phyloP scores from a whole-genome alignment of 257 asterid species.

The Solanum chiquidenum region DNA sequence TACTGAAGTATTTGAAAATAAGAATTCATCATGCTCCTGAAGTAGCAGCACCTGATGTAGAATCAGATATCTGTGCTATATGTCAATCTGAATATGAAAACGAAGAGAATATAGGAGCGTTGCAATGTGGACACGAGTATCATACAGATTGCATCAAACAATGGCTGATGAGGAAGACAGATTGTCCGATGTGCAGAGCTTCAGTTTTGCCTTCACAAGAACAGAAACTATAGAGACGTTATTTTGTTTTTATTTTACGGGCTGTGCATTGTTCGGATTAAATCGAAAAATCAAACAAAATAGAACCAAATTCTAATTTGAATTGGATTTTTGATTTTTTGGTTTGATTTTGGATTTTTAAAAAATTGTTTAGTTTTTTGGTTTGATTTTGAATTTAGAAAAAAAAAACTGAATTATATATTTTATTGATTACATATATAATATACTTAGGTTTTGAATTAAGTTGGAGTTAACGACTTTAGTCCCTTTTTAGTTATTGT shows the following conservation, averaged over 20 bases:
- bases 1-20: not conserved
- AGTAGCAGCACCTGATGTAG: not conserved
- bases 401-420: too few relatives aligned
- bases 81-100: not conserved
- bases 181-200: slow-evolving; percentile 2
- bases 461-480: too few relatives aligned
- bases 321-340: not conserved
- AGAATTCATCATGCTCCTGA: not conserved
- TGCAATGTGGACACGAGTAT: not conserved
- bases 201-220: not conserved
- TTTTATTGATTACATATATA: too few relatives aligned
- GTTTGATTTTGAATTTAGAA: not conserved
- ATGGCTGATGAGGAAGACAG: not conserved
- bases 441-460: too few relatives aligned
- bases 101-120: not conserved
- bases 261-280: too few relatives aligned
- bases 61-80: not conserved
- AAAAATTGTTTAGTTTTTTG: not conserved
- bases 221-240: not conserved
- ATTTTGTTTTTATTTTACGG: not conserved
- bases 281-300: too few relatives aligned
- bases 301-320: too few relatives aligned
- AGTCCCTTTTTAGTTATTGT: too few relatives aligned
- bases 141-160: slow-evolving; percentile 1
- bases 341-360: not conserved